phyloP scores from a whole-genome alignment of 306 rosid genomes.

The Quillaja saponaria region DNA sequence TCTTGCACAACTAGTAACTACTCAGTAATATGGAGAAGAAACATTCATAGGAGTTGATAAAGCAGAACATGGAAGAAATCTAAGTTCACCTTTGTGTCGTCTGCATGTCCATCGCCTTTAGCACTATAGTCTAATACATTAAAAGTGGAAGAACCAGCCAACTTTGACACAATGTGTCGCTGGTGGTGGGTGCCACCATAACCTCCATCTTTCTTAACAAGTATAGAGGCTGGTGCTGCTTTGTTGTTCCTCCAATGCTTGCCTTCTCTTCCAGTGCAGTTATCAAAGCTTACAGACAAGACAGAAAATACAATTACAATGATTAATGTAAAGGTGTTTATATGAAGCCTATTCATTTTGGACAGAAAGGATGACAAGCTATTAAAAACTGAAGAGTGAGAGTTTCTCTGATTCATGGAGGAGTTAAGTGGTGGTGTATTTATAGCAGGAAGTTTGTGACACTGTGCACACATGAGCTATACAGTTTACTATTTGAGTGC shows the following conservation, averaged over 20 bases:
- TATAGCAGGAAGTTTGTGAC: conserved; percentile 32
- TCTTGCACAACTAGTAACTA: too few relatives aligned
- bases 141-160: conserved; percentile 39
- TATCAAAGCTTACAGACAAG: conserved; percentile 36
- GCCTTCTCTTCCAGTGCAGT: conserved; percentile 44
- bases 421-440: conserved; percentile 26
- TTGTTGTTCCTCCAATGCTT: conserved; percentile 44
- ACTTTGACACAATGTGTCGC: too few relatives aligned
- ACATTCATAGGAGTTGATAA: not conserved
- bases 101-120: conserved; percentile 74
- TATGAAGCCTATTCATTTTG: conserved; percentile 36
- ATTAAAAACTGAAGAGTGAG: conserved; percentile 13
- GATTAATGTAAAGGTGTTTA: conserved; percentile 32
- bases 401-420: conserved; percentile 4
- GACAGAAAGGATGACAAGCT: not conserved
- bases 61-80: not conserved
- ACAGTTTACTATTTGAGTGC: conserved; percentile 30
- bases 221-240: conserved; percentile 19
- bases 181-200: too few relatives aligned
- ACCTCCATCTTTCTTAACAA: too few relatives aligned
- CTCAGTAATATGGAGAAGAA: too few relatives aligned
- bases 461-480: conserved; percentile 55
- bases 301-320: conserved; percentile 31
- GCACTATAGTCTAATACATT: conserved; percentile 73
- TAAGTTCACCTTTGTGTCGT: conserved; percentile 67